Evolutionary conservation across 2,329 filamentous ascomycete genomes (phyloP).

Genomic region (Pestalotiopsis sp.): DNA sequence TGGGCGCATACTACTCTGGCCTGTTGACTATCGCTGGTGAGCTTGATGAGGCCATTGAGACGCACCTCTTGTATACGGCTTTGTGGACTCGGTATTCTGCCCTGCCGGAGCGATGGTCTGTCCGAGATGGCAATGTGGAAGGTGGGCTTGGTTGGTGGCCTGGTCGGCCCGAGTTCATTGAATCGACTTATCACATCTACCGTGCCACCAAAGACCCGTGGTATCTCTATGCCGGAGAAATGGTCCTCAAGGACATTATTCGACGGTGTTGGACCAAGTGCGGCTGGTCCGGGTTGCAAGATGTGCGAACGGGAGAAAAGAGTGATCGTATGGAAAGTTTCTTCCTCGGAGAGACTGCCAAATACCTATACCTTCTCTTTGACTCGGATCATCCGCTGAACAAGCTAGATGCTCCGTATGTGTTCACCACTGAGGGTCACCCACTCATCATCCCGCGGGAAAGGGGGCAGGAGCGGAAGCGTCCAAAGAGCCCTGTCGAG

Average conservation of each 20-base stretch:
- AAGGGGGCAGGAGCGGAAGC: conserved; percentile 26
- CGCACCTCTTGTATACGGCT: conserved; percentile 87
- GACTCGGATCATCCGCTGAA: conserved; percentile 86
- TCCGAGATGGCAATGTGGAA: conserved; percentile 81
- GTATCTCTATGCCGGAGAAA: conserved; percentile 95
- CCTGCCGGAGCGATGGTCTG: conserved; percentile 91
- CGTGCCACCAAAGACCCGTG: conserved; percentile 91
- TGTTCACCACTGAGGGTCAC: conserved; percentile 96
- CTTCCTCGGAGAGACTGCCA: conserved; percentile 93
- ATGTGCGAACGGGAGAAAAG: conserved; percentile 81
- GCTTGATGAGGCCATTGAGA: conserved; percentile 86
- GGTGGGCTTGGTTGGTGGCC: conserved; percentile 92
- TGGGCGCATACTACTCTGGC: conserved; percentile 94
- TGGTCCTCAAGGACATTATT: conserved; percentile 88
- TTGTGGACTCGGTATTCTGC: conserved; percentile 96
- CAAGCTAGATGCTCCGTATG: conserved; percentile 80
- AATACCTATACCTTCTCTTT: conserved; percentile 93
- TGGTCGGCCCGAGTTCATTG: conserved; percentile 92
- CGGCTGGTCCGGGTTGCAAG: conserved; percentile 89
- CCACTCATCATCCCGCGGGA: conserved; percentile 79
- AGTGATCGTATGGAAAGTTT: conserved; percentile 98
- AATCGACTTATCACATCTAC: conserved; percentile 96
- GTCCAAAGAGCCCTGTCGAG: conserved; percentile 24
- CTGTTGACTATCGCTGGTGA: conserved; percentile 85
- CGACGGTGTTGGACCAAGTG: conserved; percentile 87